Conservation (phyloP, 2,329 filamentous ascomycete genomes). For the Fusarium decemcellulare region DNA sequence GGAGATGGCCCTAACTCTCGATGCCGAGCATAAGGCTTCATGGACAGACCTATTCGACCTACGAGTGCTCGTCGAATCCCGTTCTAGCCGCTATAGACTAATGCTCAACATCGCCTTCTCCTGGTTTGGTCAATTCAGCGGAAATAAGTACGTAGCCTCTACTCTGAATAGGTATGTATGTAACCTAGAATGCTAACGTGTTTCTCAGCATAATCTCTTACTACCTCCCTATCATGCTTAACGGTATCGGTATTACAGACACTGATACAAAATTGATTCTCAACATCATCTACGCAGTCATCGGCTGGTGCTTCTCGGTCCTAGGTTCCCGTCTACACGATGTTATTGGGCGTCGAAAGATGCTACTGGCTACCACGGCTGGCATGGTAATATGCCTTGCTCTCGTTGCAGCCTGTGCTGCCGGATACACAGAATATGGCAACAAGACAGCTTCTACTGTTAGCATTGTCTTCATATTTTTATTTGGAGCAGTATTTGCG, state of each 20-base stretch:
- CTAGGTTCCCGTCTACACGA: conserved; percentile 56
- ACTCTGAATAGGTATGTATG: no score
- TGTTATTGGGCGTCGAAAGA: conserved; percentile 56
- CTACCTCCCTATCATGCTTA: conserved; percentile 55
- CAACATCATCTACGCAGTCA: conserved; percentile 56
- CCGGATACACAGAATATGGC: conserved; percentile 50
- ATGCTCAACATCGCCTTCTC: conserved; percentile 57
- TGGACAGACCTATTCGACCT: conserved; percentile 56
- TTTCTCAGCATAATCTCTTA: conserved; percentile 38
- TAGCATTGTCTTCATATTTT: conserved; percentile 56
- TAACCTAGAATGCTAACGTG: neutral
- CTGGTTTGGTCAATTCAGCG: conserved; percentile 59
- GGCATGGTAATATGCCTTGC: conserved; percentile 54
- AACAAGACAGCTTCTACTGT: conserved; percentile 52
- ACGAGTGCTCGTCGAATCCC: conserved; percentile 52
- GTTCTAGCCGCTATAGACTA: conserved; percentile 53
- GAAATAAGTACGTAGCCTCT: conserved; percentile 40
- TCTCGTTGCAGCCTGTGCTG: conserved; percentile 54
- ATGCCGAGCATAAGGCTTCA: conserved; percentile 46
- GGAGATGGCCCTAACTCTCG: conserved; percentile 50
- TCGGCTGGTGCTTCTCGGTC: conserved; percentile 53
- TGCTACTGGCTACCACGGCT: conserved; percentile 55
- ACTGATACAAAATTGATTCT: conserved; percentile 55
- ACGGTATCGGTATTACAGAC: conserved; percentile 53
- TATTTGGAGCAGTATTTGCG: conserved; percentile 54